Evolutionary conservation across 345 rosid genomes (phyloP), one percentile per base, ranked within the genome.

Genomic region (Aethionema arabicum): DNA sequence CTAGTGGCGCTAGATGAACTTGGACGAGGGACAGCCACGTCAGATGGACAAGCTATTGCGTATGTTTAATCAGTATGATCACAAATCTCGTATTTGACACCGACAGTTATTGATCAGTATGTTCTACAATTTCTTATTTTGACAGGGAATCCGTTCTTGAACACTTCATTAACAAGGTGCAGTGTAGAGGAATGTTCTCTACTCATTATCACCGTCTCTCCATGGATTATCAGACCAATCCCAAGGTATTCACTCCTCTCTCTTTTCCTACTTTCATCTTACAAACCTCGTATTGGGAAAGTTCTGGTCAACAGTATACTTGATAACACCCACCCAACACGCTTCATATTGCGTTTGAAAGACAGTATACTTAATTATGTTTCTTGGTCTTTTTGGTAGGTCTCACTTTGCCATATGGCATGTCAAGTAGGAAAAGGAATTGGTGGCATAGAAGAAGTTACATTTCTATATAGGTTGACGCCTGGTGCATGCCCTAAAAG

Each of bases 31-130:
- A 86, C 98, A 50, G 82, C 97, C 31, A 87, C 98, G 49, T 92
- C 97, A 52, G 98, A 92, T 78, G 98, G 98, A 65, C 97, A 93
- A 78, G 99, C 99, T 73, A 93, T 93, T 76, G 99, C 99, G 97
- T 93, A 80, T 40, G 71, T 65, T 32, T 45, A 59, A 45, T 3
- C 71, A 59, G 61, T 56, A 11, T 11, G 37, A 36, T 63, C 68
- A 38, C n/a, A 11, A 52, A 45, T 15, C 32, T 52, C 54, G 59
- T 66, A 21, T 14, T 36, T 32, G 47, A 8, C 13, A 14, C 38
- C 9, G 36, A 11, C 47, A 14, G 41, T 16, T 63, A 40, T 9
- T 35, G 30, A 8, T 70, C 10, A 47, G 52, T 21, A 11, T 56
- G 14, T 50, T 29, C 4, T 35, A 3, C 50, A 36, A 15, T 15